Percentiles rank a stretch among this genome's conserved stretches.
phyloP scores from a whole-genome alignment of 768 basidiomycete species.

The Leccinum sublutescens region DNA sequence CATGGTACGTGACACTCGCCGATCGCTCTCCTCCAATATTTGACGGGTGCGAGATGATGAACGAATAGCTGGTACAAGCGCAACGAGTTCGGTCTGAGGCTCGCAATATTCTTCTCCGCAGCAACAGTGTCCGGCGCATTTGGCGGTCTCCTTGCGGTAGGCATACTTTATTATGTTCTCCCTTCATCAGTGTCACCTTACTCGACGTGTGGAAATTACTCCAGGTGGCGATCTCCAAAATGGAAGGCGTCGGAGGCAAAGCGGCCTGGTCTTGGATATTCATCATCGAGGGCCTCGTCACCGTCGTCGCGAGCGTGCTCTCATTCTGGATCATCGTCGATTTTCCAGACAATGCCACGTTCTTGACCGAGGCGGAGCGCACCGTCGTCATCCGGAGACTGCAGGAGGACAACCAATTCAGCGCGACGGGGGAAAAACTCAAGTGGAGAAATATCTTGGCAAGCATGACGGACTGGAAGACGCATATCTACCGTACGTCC shows the following conservation, averaged over 20 bases:
- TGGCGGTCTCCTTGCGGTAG: slow-evolving; percentile 69
- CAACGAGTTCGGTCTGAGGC: slow-evolving; percentile 67
- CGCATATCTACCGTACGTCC: slow-evolving; percentile 45
- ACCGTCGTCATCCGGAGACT: slow-evolving; percentile 64
- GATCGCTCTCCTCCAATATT: slow-evolving; percentile 15
- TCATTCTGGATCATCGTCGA: slow-evolving; percentile 82
- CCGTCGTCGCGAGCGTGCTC: slow-evolving; percentile 58
- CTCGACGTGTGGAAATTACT: no score
- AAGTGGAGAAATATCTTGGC: slow-evolving; percentile 55
- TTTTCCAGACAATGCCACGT: slow-evolving; percentile 79
- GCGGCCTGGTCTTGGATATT: slow-evolving; percentile 73
- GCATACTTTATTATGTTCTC: slow-evolving; percentile 1
- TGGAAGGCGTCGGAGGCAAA: slow-evolving; percentile 69
- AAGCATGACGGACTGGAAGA: slow-evolving; percentile 72
- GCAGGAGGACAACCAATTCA: slow-evolving; percentile 67
- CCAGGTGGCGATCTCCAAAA: slow-evolving; percentile 38
- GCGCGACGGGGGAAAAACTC: slow-evolving; percentile 67
- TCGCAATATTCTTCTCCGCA: slow-evolving; percentile 72
- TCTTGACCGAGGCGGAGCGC: slow-evolving; percentile 67
- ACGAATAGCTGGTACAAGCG: slow-evolving; percentile 58
- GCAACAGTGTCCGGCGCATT: slow-evolving; percentile 84
- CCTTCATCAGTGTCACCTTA: no score
- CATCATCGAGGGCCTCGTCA: slow-evolving; percentile 68
- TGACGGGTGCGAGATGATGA: slow-evolving; percentile 35
- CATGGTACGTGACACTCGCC: slow-evolving; percentile 44